phyloP scores from a whole-genome alignment of 1,139 yeast genomes.

The Magnusiomyces ingens region DNA sequence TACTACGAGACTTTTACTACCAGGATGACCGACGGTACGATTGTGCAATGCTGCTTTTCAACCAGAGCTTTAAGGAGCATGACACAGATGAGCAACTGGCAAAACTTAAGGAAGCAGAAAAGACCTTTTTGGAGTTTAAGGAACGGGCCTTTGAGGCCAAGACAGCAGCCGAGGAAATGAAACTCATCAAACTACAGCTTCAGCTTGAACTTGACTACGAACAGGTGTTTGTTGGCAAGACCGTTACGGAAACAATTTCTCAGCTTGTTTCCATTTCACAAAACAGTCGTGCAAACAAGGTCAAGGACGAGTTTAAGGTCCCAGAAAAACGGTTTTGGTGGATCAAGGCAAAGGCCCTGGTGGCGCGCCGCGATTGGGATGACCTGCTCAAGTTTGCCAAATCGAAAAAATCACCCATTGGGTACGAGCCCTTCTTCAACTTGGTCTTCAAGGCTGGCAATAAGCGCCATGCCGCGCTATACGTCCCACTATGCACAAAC shows the following conservation, averaged over 20 bases:
- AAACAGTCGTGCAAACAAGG: constrained; percentile 47
- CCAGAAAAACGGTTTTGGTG: constrained; percentile 60
- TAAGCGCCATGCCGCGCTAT: constrained; percentile 38
- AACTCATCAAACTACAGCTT: constrained; percentile 47
- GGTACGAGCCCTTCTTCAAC: constrained; percentile 58
- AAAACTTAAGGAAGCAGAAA: constrained; percentile 25
- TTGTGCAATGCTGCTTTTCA: constrained; percentile 38
- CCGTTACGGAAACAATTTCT: constrained; percentile 51
- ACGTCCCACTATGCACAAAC: constrained; percentile 35
- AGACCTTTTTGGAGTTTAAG: constrained; percentile 25
- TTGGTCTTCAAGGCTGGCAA: constrained; percentile 47
- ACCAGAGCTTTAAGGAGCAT: constrained; percentile 23
- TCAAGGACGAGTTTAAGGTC: constrained; percentile 57
- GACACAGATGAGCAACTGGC: constrained; percentile 20
- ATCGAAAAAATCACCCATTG: constrained; percentile 61
- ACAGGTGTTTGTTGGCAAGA: constrained; percentile 45
- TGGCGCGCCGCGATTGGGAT: constrained; percentile 52
- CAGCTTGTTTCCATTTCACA: constrained; percentile 54
- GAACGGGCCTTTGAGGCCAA: constrained; percentile 28
- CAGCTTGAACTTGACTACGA: constrained; percentile 50
- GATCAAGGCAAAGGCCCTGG: constrained; percentile 50
- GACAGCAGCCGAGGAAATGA: constrained; percentile 44
- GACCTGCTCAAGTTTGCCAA: constrained; percentile 46
- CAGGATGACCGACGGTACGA: constrained; percentile 53
- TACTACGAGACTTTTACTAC: constrained; percentile 48